Base-by-base conservation (phyloP, 108 stramenopile species). In the Hondaea fermentalgiana region DNA sequence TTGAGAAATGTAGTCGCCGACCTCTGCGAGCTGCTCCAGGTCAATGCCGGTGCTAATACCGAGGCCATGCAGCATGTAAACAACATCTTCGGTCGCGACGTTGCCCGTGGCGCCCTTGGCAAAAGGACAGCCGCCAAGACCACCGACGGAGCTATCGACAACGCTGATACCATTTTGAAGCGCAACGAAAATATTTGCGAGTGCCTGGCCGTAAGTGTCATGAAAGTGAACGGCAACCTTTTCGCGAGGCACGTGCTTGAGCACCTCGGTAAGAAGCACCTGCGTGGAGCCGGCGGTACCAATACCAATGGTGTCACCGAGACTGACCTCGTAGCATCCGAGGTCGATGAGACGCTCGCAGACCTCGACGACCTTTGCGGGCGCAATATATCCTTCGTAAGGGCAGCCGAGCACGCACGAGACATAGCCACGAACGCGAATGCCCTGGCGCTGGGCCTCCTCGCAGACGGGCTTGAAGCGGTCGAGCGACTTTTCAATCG, bases 1-100 rank as follows among this genome's bases (percentile, higher is more conserved):
- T 0, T 90, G 91, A 29, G 60, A 83, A 44, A 93, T 93, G 47
- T 72, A 93, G 69, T 87, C 23, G 4, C 93, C 89, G 4, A 92
- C 93, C 23, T 88, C 83, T 14, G 91, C 44, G 14, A 94, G 72
- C 90, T 42, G n/a, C 16, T 93, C 91, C 49, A 93, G 53, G 87
- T 94, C 92, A 6, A 92, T 91, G 43, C 97, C 96, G 29, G 96
- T 96, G 0, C 92, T 90, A 10, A 96, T 60, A 21, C 96, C 96
- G 94, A 96, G 90, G 12, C 97, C 96, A 55, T 96, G 88, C 87
- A 96, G 87, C 96, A 97, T 96, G 91, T 96, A 97, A n/a, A 97
- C 94, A 25, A 96, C 95, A 92, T 97, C 97, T 93, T 97, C 97
- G 4, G 97, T 97, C 0, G 97, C 96, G 23, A 97, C 95, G 92